A percentile compares a stretch with the other conserved stretches of the same genome.
phyloP scores from a whole-genome alignment of 2,329 filamentous ascomycete genomes.

The Trichothecium roseum region DNA sequence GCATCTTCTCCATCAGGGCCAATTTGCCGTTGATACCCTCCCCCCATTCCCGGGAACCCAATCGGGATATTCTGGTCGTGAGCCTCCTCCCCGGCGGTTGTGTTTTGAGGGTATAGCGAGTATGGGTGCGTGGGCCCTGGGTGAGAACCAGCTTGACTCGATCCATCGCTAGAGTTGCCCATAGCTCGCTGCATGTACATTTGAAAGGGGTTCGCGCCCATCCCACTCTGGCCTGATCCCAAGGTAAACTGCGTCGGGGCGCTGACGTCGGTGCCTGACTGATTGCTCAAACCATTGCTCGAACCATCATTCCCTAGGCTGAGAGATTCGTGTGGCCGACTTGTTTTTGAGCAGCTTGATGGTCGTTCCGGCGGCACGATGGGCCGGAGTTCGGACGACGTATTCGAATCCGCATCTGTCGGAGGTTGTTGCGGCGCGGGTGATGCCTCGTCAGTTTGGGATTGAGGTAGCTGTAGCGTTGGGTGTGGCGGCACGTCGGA shows the following conservation, averaged over 20 bases:
- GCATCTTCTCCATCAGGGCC: slow-evolving; percentile 76
- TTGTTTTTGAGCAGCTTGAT: slow-evolving; percentile 47
- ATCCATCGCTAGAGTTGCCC: slow-evolving; percentile 37
- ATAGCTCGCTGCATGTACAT: slow-evolving; percentile 69
- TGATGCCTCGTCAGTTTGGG: slow-evolving; percentile 7
- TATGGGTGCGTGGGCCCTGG: slow-evolving; percentile 76
- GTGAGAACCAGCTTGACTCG: slow-evolving; percentile 40
- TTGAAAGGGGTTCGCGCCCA: slow-evolving; percentile 47
- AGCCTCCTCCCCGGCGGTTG: slow-evolving; percentile 39
- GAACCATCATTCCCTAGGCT: slow-evolving; percentile 41
- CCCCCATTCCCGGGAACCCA: slow-evolving; percentile 61
- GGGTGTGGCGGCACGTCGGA: slow-evolving; percentile 11
- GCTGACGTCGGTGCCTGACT: neutral
- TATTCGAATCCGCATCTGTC: slow-evolving; percentile 8
- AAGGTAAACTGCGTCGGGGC: slow-evolving; percentile 29
- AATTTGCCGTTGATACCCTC: slow-evolving; percentile 59
- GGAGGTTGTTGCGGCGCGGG: slow-evolving; percentile 7
- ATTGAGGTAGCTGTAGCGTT: slow-evolving; percentile 1
- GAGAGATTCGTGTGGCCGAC: slow-evolving; percentile 35
- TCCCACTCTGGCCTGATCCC: neutral
- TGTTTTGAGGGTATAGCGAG: slow-evolving; percentile 74
- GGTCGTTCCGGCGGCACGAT: slow-evolving; percentile 24
- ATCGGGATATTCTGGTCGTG: slow-evolving; percentile 44
- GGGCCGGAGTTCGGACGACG: slow-evolving; percentile 11
- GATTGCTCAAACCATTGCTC: slow-evolving; percentile 14